phyloP scores from a whole-genome alignment of 1,139 yeast species.

The Candida mesenterica region DNA sequence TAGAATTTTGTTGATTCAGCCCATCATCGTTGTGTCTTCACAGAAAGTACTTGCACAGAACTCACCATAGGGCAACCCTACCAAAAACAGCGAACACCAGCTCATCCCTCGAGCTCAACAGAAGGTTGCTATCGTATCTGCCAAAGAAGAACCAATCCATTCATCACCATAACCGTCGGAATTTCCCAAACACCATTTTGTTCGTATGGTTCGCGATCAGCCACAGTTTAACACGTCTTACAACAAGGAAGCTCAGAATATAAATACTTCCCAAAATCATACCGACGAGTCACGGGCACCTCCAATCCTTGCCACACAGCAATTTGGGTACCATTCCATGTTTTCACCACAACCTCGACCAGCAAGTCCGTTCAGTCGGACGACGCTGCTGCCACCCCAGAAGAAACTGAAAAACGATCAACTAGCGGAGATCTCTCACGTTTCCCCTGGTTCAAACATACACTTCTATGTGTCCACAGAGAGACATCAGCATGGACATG shows the following conservation, averaged over 20 bases:
- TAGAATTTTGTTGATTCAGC: too few species aligned
- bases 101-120: too few species aligned
- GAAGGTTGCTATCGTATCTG: too few species aligned
- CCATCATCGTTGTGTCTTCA: too few species aligned
- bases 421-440: conserved; percentile 3
- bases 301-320: too few species aligned
- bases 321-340: conserved; percentile 11
- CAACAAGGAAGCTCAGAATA: conserved; percentile 6
- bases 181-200: too few species aligned
- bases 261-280: conserved; percentile 1
- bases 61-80: too few species aligned
- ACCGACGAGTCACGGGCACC: not conserved
- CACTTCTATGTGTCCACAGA: conserved; percentile 12
- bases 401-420: conserved; percentile 11
- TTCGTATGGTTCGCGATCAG: conserved; percentile 15
- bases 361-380: conserved; percentile 13
- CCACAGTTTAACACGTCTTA: conserved; percentile 16
- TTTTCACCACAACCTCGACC: conserved; percentile 18
- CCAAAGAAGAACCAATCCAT: too few species aligned
- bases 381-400: conserved; percentile 9
- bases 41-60: too few species aligned
- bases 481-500: conserved; percentile 6
- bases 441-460: conserved; percentile 8
- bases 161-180: too few species aligned
- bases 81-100: too few species aligned